Percentiles rank a stretch among this genome's conserved stretches.
Conservation (phyloP, 768 basidiomycete genomes). For the Chalciporus piperatus region DNA sequence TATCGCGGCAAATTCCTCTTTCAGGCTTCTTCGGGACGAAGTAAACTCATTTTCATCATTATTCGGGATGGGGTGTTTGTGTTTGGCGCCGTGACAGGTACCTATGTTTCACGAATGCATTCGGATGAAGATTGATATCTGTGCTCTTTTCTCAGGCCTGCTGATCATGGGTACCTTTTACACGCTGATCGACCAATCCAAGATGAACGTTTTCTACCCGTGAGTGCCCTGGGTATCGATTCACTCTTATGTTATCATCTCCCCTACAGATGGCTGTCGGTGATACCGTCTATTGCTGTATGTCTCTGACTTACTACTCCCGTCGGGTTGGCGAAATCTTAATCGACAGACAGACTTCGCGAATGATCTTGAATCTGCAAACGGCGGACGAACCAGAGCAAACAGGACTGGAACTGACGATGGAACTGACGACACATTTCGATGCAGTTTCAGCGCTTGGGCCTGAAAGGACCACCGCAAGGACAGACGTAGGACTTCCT, state of each 20-base stretch:
- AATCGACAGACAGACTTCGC: conserved; percentile 13
- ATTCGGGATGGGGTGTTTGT: conserved; percentile 17
- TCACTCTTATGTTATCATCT: not conserved
- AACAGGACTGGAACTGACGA: conserved; percentile 10
- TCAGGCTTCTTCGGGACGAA: conserved; percentile 9
- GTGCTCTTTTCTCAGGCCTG: not conserved
- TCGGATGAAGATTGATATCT: not conserved
- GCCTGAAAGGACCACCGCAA: too few relatives aligned
- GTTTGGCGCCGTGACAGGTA: conserved; percentile 7
- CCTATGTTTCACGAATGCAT: conserved; percentile 1
- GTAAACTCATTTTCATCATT: conserved; percentile 11
- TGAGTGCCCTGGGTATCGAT: not conserved
- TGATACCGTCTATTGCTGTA: conserved; percentile 13
- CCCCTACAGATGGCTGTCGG: conserved; percentile 10
- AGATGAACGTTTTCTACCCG: conserved; percentile 19
- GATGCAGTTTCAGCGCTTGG: not conserved
- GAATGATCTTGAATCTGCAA: conserved; percentile 20
- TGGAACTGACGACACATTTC: conserved; percentile 12
- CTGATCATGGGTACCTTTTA: not conserved
- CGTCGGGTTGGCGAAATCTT: not conserved
- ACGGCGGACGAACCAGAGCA: conserved; percentile 8
- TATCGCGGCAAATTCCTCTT: conserved; percentile 14
- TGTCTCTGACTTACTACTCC: not conserved
- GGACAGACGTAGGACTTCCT: too few relatives aligned
- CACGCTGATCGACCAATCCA: not conserved